phyloP scores from a whole-genome alignment of 208 protist species.

The Trypanosoma melophagium region DNA sequence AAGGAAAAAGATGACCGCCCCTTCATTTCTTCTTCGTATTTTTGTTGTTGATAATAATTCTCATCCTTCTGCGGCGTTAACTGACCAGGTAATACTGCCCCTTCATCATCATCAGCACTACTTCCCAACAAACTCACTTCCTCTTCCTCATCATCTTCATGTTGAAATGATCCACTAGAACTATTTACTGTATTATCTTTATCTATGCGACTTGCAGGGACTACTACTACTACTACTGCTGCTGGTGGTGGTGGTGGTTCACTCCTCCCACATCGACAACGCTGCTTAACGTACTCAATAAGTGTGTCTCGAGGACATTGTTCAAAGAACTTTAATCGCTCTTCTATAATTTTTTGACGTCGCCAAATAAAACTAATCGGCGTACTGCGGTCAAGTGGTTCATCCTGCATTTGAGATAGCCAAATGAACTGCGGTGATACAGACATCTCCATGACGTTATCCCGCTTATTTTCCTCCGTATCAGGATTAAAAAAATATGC shows the following conservation, averaged over 20 bases:
- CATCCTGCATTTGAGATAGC: slow-evolving; percentile 74
- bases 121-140: slow-evolving; percentile 2
- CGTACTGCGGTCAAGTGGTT: slow-evolving; percentile 46
- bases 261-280: slow-evolving; percentile 12
- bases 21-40: not conserved
- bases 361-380: slow-evolving; percentile 38
- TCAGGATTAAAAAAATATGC: slow-evolving; percentile 38
- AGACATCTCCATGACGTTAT: not conserved
- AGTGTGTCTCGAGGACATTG: slow-evolving; percentile 42
- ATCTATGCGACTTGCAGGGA: no score
- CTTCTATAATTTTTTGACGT: slow-evolving; percentile 46
- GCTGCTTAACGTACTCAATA: slow-evolving; percentile 32
- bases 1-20: not conserved
- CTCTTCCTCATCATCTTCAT: not conserved
- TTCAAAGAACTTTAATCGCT: slow-evolving; percentile 47
- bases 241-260: no score
- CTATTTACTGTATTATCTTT: not conserved
- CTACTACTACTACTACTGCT: no score
- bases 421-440: slow-evolving; percentile 32
- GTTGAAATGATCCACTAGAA: not conserved
- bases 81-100: slow-evolving; percentile 13
- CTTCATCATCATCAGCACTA: slow-evolving; percentile 8
- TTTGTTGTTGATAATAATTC: no score
- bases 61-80: not conserved
- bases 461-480: not conserved